A percentile compares a stretch with the other conserved stretches of the same genome.
These are phyloP conservation scores for Glycyrrhiza uralensis DNA, from an alignment of 306 rosid species.

Conservation along the genomic window DNA sequence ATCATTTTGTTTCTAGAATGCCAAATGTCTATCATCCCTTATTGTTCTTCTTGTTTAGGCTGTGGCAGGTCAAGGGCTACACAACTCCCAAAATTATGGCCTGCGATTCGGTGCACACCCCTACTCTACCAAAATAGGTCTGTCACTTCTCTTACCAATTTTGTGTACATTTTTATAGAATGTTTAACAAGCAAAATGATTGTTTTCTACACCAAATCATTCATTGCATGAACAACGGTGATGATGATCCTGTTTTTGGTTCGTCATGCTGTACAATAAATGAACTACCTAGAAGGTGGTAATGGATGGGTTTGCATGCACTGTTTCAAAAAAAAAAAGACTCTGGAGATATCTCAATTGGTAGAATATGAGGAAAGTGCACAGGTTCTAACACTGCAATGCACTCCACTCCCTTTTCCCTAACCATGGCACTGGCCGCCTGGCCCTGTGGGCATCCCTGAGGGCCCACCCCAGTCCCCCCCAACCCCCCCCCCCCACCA, in stretches of 20 bases:
- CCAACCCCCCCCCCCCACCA: too few species aligned
- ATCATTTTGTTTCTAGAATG: neutral
- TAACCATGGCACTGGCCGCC: neutral
- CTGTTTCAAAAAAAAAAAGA: neutral
- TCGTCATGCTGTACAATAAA: neutral
- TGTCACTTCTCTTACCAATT: slow-evolving; percentile 10
- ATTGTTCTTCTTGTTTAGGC: slow-evolving; percentile 54
- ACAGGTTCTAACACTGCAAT: neutral
- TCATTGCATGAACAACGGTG: neutral
- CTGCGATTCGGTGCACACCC: slow-evolving; percentile 52
- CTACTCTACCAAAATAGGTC: slow-evolving; percentile 71
- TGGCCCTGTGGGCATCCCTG: too few species aligned
- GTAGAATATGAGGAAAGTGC: slow-evolving; percentile 3
- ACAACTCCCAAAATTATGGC: slow-evolving; percentile 53
- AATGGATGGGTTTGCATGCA: neutral
- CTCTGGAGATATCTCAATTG: neutral
- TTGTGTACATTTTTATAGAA: neutral
- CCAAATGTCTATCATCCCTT: neutral
- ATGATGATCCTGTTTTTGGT: slow-evolving; percentile 15
- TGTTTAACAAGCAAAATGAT: neutral
- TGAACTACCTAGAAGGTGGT: neutral
- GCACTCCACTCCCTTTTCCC: neutral
- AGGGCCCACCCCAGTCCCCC: neutral
- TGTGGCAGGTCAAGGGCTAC: slow-evolving; percentile 61
- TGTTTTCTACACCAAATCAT: neutral